Evolutionary conservation across 148 eudicot genomes (phyloP).

Genomic region (Diospyros lotus): DNA sequence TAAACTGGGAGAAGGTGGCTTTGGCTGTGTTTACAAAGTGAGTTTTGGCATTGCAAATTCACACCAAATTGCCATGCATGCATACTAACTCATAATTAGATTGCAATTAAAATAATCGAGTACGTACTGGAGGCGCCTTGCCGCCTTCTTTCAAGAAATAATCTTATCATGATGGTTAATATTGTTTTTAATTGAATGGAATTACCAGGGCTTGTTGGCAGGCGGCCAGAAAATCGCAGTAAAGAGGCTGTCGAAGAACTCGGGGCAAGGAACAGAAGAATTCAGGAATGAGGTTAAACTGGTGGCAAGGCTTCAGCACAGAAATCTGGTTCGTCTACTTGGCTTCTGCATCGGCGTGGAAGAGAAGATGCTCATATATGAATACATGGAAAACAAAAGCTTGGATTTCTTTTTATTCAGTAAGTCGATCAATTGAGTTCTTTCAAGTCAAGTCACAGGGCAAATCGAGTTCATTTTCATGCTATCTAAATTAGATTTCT

Average conservation of each 20-base stretch:
- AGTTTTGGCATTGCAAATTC: neutral
- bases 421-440: conserved; percentile 16
- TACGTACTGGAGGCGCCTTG: no score
- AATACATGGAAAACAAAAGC: conserved; percentile 64
- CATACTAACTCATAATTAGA: no score
- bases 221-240: conserved; percentile 66
- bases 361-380: conserved; percentile 74
- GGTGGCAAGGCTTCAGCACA: conserved; percentile 79
- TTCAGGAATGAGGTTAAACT: conserved; percentile 67
- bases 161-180: neutral
- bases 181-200: neutral
- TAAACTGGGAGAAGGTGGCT: conserved; percentile 63
- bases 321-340: conserved; percentile 73
- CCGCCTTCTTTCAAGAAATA: no score
- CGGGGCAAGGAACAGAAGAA: conserved; percentile 73
- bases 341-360: conserved; percentile 74
- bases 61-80: no score
- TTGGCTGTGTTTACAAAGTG: conserved; percentile 63
- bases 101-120: no score
- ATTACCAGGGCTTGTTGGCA: conserved; percentile 40
- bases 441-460: neutral
- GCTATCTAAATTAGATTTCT: neutral
- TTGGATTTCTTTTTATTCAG: conserved; percentile 56
- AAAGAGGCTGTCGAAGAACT: conserved; percentile 65
- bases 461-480: neutral